Conservation (phyloP, 805 yeast species). For the Brettanomyces anomalus region DNA sequence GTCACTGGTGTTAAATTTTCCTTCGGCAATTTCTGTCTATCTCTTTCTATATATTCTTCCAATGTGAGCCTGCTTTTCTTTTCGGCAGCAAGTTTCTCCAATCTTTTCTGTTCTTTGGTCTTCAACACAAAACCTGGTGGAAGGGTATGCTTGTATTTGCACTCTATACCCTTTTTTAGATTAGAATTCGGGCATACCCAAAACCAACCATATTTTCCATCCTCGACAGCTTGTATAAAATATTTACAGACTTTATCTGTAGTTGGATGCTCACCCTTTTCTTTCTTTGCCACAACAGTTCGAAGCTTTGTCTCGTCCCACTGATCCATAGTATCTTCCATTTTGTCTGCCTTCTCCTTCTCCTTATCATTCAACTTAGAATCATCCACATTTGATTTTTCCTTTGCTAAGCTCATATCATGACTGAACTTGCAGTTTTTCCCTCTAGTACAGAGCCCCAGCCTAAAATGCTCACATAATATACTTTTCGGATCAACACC, state of each 20-base stretch:
- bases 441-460: conserved; percentile 77
- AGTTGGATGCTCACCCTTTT: conserved; percentile 88
- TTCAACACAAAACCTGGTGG: conserved; percentile 96
- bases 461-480: conserved; percentile 80
- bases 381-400: conserved; percentile 87
- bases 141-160: conserved; percentile 90
- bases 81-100: conserved; percentile 79
- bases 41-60: conserved; percentile 93
- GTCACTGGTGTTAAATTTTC: conserved; percentile 80
- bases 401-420: conserved; percentile 77
- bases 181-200: conserved; percentile 98
- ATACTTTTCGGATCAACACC: conserved; percentile 97
- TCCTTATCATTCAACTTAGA: conserved; percentile 43
- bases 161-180: conserved; percentile 39
- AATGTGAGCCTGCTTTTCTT: conserved; percentile 82
- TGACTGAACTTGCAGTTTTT: conserved; percentile 88
- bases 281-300: conserved; percentile 79
- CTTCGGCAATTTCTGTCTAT: conserved; percentile 74
- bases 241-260: conserved; percentile 91
- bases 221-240: conserved; percentile 95
- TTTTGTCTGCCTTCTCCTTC: conserved; percentile 33
- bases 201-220: conserved; percentile 97
- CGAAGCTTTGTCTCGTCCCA: conserved; percentile 97
- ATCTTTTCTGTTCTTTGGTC: conserved; percentile 90
- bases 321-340: conserved; percentile 82